A percentile compares a stretch with the other conserved stretches of the same genome.
Evolutionary conservation across 768 basidiomycete genomes (phyloP).

Genomic region (Leucosporidium scottii): DNA sequence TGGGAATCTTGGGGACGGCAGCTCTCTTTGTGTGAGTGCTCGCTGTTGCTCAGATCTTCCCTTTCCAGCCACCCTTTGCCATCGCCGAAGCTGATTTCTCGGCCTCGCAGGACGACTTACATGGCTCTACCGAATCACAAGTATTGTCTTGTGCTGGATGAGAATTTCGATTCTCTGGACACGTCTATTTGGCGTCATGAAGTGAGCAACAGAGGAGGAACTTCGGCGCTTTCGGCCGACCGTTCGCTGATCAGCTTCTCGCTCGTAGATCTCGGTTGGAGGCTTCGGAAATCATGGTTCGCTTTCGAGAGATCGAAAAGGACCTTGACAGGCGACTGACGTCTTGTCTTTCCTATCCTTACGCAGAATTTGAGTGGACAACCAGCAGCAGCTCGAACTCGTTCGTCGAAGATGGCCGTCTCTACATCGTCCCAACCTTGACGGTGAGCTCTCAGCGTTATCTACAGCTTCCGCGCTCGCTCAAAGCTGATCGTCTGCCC

Average conservation of each 20-base stretch:
- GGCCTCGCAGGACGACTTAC: background rate
- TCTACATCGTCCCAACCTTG: constrained; percentile 80
- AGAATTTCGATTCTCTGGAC: constrained; percentile 57
- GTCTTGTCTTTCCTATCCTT: constrained; percentile 42
- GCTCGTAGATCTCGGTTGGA: constrained; percentile 54
- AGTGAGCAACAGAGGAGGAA: background rate
- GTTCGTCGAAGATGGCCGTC: constrained; percentile 61
- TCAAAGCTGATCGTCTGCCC: too few species aligned
- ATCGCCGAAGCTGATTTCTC: too few species aligned
- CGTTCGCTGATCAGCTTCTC: too few species aligned
- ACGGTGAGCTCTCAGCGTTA: constrained; percentile 76
- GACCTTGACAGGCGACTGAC: constrained; percentile 47
- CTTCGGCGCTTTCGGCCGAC: too few species aligned
- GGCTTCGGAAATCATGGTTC: constrained; percentile 60
- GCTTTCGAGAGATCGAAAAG: background rate
- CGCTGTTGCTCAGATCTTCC: too few species aligned
- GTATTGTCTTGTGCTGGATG: constrained; percentile 61
- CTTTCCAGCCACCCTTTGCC: background rate
- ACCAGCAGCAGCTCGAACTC: constrained; percentile 63
- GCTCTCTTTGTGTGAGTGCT: constrained; percentile 6
- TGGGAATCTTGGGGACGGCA: background rate
- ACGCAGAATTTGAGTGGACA: constrained; percentile 75
- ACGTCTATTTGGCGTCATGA: constrained; percentile 61
- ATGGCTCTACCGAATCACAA: background rate
- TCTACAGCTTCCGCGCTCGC: too few species aligned